Evolutionary conservation across 139 green algal genomes (phyloP).

Genomic region (Trebouxia sp.): DNA sequence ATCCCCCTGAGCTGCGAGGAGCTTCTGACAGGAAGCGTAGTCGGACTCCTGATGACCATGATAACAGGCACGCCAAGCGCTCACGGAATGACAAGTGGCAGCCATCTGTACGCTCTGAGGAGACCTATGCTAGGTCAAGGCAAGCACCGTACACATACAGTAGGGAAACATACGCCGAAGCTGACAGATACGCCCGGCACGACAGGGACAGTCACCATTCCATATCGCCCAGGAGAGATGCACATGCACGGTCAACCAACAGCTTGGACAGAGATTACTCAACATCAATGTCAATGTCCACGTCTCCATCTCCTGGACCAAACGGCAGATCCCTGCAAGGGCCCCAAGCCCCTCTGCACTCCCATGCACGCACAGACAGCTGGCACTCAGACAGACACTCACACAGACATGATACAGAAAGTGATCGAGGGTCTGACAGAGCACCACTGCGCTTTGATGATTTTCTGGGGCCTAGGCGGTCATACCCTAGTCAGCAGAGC

Average conservation of each 20-base stretch:
- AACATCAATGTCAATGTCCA: not conserved
- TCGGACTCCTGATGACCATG: not conserved
- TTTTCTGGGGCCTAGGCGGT: too few species aligned
- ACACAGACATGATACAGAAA: too few species aligned
- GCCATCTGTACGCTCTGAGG: not conserved
- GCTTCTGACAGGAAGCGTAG: not conserved
- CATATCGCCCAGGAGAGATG: not conserved
- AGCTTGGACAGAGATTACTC: too few species aligned
- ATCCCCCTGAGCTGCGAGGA: not conserved
- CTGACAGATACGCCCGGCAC: not conserved
- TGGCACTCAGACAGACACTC: not conserved
- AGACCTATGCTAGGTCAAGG: not conserved
- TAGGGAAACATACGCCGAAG: not conserved
- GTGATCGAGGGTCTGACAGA: too few species aligned
- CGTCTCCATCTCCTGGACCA: not conserved
- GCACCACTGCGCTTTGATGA: too few species aligned
- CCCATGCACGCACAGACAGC: too few species aligned
- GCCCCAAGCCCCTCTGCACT: not conserved
- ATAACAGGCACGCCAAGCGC: not conserved
- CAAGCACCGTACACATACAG: not conserved
- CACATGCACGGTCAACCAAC: not conserved
- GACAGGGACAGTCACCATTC: not conserved
- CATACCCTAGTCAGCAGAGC: too few species aligned
- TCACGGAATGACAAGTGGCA: not conserved
- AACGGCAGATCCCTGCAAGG: not conserved